Percentiles rank a stretch among this genome's conserved stretches.
phyloP scores from a whole-genome alignment of 192 early-diverging fungal genomes.

The Thamnidium elegans region DNA sequence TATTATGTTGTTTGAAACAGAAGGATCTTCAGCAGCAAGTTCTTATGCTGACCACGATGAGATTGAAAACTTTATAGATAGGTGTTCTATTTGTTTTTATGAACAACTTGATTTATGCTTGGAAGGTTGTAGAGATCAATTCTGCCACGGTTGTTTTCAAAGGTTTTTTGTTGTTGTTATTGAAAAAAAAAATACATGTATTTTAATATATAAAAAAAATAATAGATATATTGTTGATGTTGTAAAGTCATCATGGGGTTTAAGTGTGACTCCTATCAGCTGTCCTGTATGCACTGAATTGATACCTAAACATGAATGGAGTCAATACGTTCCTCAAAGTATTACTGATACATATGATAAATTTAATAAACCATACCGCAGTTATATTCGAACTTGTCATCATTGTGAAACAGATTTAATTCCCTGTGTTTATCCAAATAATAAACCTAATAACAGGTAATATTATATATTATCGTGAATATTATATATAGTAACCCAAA shows the following conservation, averaged over 20 bases:
- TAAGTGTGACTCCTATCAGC: constrained; percentile 53
- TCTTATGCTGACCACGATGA: constrained; percentile 28
- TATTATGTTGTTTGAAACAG: not conserved
- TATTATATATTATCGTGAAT: not conserved
- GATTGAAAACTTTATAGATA: constrained; percentile 52
- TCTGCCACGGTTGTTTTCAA: constrained; percentile 46
- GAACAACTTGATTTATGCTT: constrained; percentile 53
- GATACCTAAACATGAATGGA: constrained; percentile 54
- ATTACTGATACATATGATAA: constrained; percentile 45
- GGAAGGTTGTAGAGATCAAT: constrained; percentile 55
- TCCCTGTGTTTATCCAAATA: constrained; percentile 25
- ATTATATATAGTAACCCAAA: constrained; percentile 5
- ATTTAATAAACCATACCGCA: constrained; percentile 54
- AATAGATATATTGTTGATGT: constrained; percentile 52
- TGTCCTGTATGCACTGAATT: constrained; percentile 55
- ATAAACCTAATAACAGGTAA: not conserved
- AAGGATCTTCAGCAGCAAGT: constrained; percentile 5
- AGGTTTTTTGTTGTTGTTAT: constrained; percentile 3
- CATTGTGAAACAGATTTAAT: constrained; percentile 47
- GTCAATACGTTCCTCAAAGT: constrained; percentile 47
- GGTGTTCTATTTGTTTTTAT: constrained; percentile 62
- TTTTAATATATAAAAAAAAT: not conserved
- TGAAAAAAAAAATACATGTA: not conserved
- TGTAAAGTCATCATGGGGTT: constrained; percentile 57
- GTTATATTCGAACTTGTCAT: constrained; percentile 48